Conservation (phyloP, 176 grass and related monocot genomes). For the Ensete ventricosum region DNA sequence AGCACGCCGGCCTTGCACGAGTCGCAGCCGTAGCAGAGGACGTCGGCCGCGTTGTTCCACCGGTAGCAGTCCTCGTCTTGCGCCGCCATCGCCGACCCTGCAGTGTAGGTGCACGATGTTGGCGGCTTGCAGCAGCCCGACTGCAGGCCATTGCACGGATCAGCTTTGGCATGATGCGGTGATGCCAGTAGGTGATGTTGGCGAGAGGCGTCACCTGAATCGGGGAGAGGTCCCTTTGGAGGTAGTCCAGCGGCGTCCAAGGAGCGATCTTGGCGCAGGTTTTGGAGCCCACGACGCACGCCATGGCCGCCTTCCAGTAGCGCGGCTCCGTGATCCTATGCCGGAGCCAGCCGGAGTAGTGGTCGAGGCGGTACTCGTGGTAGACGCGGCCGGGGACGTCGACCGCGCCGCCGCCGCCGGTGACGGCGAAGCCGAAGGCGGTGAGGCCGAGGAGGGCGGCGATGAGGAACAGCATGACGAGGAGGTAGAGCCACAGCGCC, state of each 20-base stretch:
- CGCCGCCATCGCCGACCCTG: constrained; percentile 39
- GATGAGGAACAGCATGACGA: constrained; percentile 49
- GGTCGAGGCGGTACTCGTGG: constrained; percentile 44
- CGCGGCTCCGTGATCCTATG: constrained; percentile 18
- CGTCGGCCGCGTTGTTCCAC: constrained; percentile 73
- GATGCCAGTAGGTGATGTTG: too few species aligned
- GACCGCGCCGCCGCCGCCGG: constrained; percentile 33
- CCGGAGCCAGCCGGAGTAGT: constrained; percentile 65
- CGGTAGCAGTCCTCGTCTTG: constrained; percentile 80
- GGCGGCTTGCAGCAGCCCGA: constrained; percentile 98
- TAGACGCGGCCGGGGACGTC: constrained; percentile 45
- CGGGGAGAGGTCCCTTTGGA: constrained; percentile 33
- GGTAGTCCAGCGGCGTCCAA: constrained; percentile 37
- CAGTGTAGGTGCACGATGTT: constrained; percentile 76
- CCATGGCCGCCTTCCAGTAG: constrained; percentile 27
- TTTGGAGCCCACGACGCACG: constrained; percentile 33
- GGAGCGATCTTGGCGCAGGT: constrained; percentile 25
- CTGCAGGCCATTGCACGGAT: constrained; percentile 24
- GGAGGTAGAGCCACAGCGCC: constrained; percentile 68
- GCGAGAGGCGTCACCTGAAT: constrained; percentile 20
- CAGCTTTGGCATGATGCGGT: too few species aligned
- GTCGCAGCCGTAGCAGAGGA: constrained; percentile 85
- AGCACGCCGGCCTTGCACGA: constrained; percentile 93
- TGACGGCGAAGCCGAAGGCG: constrained; percentile 46
- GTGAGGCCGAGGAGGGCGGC: constrained; percentile 36